Base-by-base conservation (phyloP, 805 yeast species). In the Candida xyloterini region DNA sequence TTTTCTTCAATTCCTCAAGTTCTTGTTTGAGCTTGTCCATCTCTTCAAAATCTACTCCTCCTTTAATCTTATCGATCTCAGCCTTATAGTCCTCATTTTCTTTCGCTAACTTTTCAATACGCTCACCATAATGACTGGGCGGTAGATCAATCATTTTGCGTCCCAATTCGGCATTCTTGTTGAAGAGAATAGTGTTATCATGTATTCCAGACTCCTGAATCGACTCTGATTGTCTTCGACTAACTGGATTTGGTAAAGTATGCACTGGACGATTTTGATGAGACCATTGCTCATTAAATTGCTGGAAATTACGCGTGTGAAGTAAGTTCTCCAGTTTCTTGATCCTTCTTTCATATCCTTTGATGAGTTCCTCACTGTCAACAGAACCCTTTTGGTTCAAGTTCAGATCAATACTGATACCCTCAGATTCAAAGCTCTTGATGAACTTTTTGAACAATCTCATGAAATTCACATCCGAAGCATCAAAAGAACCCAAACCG, bases 271-370 rank as follows among this genome's bases (percentile, higher is more conserved):
- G 33, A 15, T 28, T 40, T 7, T 18, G 46, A 35, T 55, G 60
- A 2, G 63, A 53, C 65, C 66, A 62, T 34, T 54, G 56, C n/a
- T 55, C 57, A 23, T 69, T 70, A 27, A 78, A 66, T 36, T 78
- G 74, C 32, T 73, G 72, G 53, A 73, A 78, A 47, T 77, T 86
- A 38, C 79, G 83, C 46, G 84, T 87, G 56, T 88, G 93, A 11
- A 89, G 63, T 27, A 88, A 61, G 39, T 77, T 81, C 51, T 89
- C 96, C 37, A 91, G 70, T 50, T 84, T 84, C 46, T 76, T 78
- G 28, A 91, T 85, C 38, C 95, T 67, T 9, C 76, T 61, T 56
- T 82, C 82, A 47, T 88, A 81, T 0, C 85, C 86, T 47, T 71
- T 71, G 9, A 83, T 64, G 10, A 73, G 53, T 30, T 71, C 78